Conservation (phyloP, 768 basidiomycete species). For the Hydnomerulius pinastri region DNA sequence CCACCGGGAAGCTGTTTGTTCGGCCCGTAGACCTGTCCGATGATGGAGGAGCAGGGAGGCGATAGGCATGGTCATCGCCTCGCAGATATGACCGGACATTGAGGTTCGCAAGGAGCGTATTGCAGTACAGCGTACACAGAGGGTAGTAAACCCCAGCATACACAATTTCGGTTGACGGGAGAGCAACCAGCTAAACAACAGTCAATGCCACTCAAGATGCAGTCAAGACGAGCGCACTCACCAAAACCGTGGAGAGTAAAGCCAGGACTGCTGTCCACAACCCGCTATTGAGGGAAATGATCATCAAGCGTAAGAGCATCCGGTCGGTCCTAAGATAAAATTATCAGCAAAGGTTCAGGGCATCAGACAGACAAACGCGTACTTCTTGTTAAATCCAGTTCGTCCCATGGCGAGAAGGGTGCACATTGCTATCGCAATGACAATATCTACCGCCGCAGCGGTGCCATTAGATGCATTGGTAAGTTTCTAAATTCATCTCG, state of each 20-base stretch:
- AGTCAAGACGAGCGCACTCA: not conserved
- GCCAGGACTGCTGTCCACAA: not conserved
- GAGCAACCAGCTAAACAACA: not conserved
- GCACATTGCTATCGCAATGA: not conserved
- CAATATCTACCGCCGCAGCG: not conserved
- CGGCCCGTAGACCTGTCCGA: not conserved
- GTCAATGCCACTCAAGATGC: not conserved
- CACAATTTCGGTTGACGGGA: not conserved
- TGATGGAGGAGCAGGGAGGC: not conserved
- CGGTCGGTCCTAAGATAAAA: not conserved
- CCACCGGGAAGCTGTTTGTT: not conserved
- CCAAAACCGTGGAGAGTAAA: not conserved
- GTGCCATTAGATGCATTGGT: not conserved
- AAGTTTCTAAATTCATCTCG: not conserved
- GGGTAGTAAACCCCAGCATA: slow-evolving; percentile 16
- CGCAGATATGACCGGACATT: slow-evolving; percentile 5
- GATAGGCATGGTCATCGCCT: not conserved
- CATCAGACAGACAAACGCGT: not conserved
- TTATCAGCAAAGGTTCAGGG: not conserved
- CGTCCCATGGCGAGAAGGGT: not conserved
- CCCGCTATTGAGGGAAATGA: not conserved
- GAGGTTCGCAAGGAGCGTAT: slow-evolving; percentile 22
- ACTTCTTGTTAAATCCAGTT: not conserved
- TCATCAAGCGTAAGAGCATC: not conserved
- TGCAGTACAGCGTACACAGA: slow-evolving; percentile 24